These are phyloP conservation scores for Aspergillus vadensis DNA, from an alignment of 2,329 filamentous ascomycete genomes.

Conservation along the genomic window DNA sequence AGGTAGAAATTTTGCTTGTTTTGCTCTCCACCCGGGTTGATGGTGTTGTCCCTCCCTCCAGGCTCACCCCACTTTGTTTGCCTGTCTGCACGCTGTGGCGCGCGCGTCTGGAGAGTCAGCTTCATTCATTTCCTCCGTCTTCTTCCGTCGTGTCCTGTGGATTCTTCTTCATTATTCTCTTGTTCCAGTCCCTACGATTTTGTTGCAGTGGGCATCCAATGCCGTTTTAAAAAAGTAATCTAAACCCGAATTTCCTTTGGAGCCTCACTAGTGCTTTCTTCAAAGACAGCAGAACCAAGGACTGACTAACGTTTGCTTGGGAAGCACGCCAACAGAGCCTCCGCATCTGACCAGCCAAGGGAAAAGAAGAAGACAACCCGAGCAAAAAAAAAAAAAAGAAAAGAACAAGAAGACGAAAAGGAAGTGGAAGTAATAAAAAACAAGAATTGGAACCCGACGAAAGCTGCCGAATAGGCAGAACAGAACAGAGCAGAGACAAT, in stretches of 20 bases:
- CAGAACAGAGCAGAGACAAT: not conserved
- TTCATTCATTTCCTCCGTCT: conserved; percentile 9
- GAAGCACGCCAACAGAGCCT: not conserved
- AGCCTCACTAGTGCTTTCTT: not conserved
- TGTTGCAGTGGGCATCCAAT: not conserved
- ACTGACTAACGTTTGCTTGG: not conserved
- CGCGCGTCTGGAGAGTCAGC: conserved; percentile 12
- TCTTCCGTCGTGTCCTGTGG: conserved; percentile 6
- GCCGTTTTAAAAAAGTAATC: not conserved
- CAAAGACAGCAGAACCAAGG: not conserved
- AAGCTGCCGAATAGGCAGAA: not conserved
- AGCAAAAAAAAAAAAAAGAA: not conserved
- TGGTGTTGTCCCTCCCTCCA: conserved; percentile 9
- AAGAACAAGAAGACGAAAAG: not conserved
- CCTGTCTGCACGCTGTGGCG: conserved; percentile 8
- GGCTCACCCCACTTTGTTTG: conserved; percentile 10
- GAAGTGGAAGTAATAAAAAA: not conserved
- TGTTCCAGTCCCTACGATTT: not conserved
- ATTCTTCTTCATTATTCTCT: not conserved
- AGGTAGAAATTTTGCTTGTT: not conserved
- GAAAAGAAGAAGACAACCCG: not conserved
- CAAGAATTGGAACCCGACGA: not conserved
- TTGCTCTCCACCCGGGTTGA: conserved; percentile 1
- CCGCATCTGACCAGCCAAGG: not conserved
- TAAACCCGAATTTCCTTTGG: too few species aligned